Base-by-base conservation (phyloP, 2,329 filamentous ascomycete species). In the Neonectria hederae region DNA sequence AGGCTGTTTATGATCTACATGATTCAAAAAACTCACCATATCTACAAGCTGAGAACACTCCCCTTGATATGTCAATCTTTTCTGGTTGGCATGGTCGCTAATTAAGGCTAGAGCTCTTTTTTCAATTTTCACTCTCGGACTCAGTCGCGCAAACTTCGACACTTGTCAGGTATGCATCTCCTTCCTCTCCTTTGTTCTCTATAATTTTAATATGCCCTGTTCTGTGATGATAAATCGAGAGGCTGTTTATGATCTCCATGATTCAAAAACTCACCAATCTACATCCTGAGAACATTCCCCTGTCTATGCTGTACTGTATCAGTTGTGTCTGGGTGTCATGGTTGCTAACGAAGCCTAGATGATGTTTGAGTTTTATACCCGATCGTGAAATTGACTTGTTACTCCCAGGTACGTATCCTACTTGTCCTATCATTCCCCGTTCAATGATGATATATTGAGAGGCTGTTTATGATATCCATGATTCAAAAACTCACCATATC, bases 1-100 rank as follows among this genome's bases (percentile, higher is more conserved):
- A 82, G 80, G 81, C 81, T 83, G 81, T 83, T 83, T 82, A 83
- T 83, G 81, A 82, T 77, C 61, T 66, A 59, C 45, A 69, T 81
- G 78, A 80, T 81, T 81, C 73, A 69, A 76, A 77, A 67, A 65
- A 64, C 68, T 72, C 70, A 72, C 72, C 64, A 54, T 72, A 72
- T 76, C 74, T 72, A 71, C 67, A 71, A 70, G 57, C 64, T 64
- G 62, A 62, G 60, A 61, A 56, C 30, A 19, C 7, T 17, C 3
- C 8, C 38, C n/a, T 30, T 51, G 30, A 49, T 10, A 30, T 17
- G 9, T 26, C 45, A 22, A 14, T 43, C 28, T 13, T 14, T 51
- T 19, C 28, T 40, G 54, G 26, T 46, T 26, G 43, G 7, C 22
- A 46, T 46, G 35, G 22, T 9, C 14, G 22, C 43, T 46, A 46